These are phyloP conservation scores for Onygena corvina DNA, from an alignment of 2,329 filamentous ascomycete genomes.

Conservation along the genomic window DNA sequence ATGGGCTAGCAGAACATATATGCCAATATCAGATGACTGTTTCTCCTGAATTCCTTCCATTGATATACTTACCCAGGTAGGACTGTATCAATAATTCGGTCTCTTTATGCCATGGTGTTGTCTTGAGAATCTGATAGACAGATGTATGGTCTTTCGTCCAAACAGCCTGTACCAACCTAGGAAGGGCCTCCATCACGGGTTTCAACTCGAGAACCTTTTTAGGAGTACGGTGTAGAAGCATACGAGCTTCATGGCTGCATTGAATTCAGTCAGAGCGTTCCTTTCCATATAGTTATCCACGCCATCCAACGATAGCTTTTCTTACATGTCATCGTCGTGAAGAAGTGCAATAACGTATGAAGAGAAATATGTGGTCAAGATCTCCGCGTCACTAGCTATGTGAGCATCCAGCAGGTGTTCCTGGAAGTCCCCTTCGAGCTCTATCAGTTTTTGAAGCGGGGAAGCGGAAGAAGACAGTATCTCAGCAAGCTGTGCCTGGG, in stretches of 20 bases:
- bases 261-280: not conserved
- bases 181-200: slow-evolving; percentile 25
- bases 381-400: slow-evolving; percentile 18
- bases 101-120: slow-evolving; percentile 25
- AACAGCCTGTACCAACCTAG: slow-evolving; percentile 28
- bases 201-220: slow-evolving; percentile 22
- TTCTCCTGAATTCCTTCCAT: too few relatives aligned
- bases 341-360: slow-evolving; percentile 31
- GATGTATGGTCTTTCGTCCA: slow-evolving; percentile 29
- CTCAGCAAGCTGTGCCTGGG: not conserved
- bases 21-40: not conserved
- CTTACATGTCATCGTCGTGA: slow-evolving; percentile 31
- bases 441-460: not conserved
- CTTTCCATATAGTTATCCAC: slow-evolving; percentile 3
- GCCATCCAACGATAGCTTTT: not conserved
- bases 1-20: slow-evolving; percentile 12
- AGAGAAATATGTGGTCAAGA: slow-evolving; percentile 30
- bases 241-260: slow-evolving; percentile 30
- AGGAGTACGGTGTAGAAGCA: slow-evolving; percentile 29
- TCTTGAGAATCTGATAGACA: slow-evolving; percentile 28
- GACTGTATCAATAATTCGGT: slow-evolving; percentile 24
- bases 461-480: slow-evolving; percentile 1
- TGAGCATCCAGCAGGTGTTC: slow-evolving; percentile 20
- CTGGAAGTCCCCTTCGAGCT: slow-evolving; percentile 24
- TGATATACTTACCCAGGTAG: slow-evolving; percentile 26